Conservation (phyloP, 2,329 filamentous ascomycete species). For the Trichoderma endophyticum region DNA sequence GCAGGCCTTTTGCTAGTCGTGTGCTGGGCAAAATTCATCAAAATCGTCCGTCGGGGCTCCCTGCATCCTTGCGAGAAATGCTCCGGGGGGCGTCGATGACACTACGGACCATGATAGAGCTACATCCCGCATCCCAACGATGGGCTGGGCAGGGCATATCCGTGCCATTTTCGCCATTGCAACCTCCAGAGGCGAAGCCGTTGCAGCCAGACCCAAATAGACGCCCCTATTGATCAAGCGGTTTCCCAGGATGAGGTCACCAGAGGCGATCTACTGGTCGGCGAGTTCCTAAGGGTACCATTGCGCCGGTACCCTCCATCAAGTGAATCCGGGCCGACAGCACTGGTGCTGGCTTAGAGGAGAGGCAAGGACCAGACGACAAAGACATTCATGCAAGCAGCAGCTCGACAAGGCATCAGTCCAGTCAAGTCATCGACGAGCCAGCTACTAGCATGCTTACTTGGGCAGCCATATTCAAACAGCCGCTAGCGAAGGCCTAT, state of each 20-base stretch:
- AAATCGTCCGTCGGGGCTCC: neutral
- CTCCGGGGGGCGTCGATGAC: neutral
- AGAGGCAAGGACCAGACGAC: neutral
- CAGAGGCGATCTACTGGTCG: neutral
- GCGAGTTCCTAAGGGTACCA: constrained; percentile 5
- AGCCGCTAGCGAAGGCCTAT: neutral
- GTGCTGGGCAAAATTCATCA: neutral
- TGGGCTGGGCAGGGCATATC: neutral
- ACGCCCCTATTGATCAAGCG: neutral
- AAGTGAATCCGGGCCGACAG: constrained; percentile 6
- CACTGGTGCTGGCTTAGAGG: neutral
- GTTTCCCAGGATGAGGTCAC: constrained; percentile 16
- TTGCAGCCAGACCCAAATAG: neutral
- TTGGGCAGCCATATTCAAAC: neutral
- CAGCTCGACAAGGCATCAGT: neutral
- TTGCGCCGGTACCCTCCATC: constrained; percentile 16
- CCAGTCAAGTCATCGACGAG: neutral
- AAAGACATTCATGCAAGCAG: neutral
- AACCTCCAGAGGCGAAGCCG: neutral
- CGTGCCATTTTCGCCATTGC: neutral
- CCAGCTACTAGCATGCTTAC: neutral
- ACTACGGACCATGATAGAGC: neutral
- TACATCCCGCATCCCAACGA: neutral
- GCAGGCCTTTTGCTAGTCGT: neutral
- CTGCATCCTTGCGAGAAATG: neutral